Base-by-base conservation (phyloP, 139 green algal species). In the Micractinium conductrix region DNA sequence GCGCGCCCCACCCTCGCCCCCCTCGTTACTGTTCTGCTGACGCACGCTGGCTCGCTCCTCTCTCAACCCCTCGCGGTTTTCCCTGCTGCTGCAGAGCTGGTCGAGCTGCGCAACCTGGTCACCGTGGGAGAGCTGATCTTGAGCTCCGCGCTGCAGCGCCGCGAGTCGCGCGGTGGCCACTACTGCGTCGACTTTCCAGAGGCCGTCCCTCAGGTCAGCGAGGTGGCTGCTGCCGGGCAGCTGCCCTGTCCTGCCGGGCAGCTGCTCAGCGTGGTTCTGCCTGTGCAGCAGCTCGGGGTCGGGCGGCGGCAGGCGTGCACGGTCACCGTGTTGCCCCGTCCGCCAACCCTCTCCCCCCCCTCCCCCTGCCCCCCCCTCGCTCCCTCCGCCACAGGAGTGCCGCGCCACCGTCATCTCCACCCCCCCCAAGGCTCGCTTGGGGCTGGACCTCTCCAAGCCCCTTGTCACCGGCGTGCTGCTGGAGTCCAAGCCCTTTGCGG, bases 61-160 rank as follows among this genome's bases (percentile, higher is more conserved):
- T 30, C n/a, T 62, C 2, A 7, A 12, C 14, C 28, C 42, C 43
- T 33, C 28, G 17, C 35, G 22, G 1, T 60, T 42, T 2, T 63
- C 0, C 72, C 44, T 67, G n/a, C 45, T 2, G 2, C 38, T 81
- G 53, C 76, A 82, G 76, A 82, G 38, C 76, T 97, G 60, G 86
- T 95, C 35, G 97, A 99, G 92, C 89, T 99, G 62, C 85, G 90
- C 50, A 99, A 98, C 91, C 84, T 99, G 70, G 89, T 93, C 2
- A 95, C 91, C 4, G 92, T 97, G 24, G 97, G 93, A 12, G 91
- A 97, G 89, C 91, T 98, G 33, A 93, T 97, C 50, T 86, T 97
- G 53, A 88, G 84, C 7, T 94, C 91, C 71, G 96, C 97, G 8
- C 89, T 98, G 85, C 89, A 94, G 83, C 94, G 96, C 45, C 84